These are phyloP conservation scores for Amyloporia xantha DNA, from an alignment of 768 basidiomycete species.

Conservation along the genomic window DNA sequence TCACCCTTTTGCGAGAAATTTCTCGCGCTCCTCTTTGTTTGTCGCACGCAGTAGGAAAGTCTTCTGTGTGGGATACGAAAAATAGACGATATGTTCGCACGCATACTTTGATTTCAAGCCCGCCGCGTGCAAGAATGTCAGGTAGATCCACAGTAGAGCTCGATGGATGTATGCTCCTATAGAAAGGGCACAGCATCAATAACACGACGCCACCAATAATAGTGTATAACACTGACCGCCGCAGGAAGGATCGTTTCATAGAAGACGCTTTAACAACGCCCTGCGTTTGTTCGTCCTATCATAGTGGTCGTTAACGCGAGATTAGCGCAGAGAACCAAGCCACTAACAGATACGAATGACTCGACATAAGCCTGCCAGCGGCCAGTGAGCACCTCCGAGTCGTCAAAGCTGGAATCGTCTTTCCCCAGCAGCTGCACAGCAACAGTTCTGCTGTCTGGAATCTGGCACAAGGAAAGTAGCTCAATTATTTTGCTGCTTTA, in stretches of 20 bases:
- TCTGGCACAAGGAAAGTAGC: constrained; percentile 30
- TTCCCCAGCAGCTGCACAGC: constrained; percentile 75
- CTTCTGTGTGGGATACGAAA: constrained; percentile 66
- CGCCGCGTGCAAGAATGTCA: constrained; percentile 32
- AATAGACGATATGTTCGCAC: constrained; percentile 77
- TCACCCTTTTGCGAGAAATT: neutral
- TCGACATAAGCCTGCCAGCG: constrained; percentile 80
- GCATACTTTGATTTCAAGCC: constrained; percentile 81
- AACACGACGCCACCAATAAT: neutral
- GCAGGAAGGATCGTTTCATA: constrained; percentile 56
- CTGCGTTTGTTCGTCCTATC: constrained; percentile 52
- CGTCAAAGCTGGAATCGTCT: constrained; percentile 69
- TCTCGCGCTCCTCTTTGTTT: neutral
- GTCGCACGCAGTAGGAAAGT: too few relatives aligned
- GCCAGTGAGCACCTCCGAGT: constrained; percentile 68
- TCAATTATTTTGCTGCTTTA: neutral
- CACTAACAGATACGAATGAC: constrained; percentile 59
- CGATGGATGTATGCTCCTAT: constrained; percentile 20
- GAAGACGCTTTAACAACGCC: constrained; percentile 37
- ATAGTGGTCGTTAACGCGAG: neutral
- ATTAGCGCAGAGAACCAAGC: neutral
- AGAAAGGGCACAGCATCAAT: neutral
- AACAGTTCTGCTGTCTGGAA: constrained; percentile 58
- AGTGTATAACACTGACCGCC: constrained; percentile 38
- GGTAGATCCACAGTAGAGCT: constrained; percentile 35